Evolutionary conservation across 2,329 filamentous ascomycete genomes (phyloP).

Genomic region (Fusarium lateritium): DNA sequence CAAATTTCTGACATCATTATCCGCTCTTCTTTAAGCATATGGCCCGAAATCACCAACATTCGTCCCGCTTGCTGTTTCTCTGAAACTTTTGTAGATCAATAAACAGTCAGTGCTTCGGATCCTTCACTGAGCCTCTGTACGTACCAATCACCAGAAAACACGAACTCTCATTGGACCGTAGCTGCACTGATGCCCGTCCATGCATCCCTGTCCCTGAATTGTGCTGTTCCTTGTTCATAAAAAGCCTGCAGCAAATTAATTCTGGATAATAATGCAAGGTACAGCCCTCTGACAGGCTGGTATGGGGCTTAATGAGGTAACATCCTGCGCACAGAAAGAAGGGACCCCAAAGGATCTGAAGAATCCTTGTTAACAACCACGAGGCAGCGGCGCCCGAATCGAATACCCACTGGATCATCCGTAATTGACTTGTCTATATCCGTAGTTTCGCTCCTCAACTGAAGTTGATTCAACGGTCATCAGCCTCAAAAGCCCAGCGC

Average conservation of each 20-base stretch:
- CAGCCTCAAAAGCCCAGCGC: conserved; percentile 19
- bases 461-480: conserved; percentile 18
- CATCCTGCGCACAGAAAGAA: conserved; percentile 8
- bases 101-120: conserved; percentile 20
- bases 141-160: not conserved
- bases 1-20: conserved; percentile 22
- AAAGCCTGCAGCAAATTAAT: not conserved
- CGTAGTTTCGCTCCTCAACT: conserved; percentile 21
- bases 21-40: no score
- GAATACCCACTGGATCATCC: not conserved
- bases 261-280: conserved; percentile 7
- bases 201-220: conserved; percentile 6
- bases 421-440: not conserved
- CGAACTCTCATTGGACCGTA: conserved; percentile 5
- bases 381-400: not conserved
- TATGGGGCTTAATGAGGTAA: conserved; percentile 4
- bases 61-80: not conserved
- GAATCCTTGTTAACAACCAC: conserved; percentile 23
- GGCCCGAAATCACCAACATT: not conserved
- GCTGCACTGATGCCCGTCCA: not conserved
- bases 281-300: not conserved
- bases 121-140: not conserved
- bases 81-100: conserved; percentile 10
- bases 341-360: conserved; percentile 7
- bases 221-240: conserved; percentile 15